Evolutionary conservation across 768 basidiomycete genomes (phyloP), one percentile per base, ranked within the genome.

Genomic region (Kwoniella sp.): DNA sequence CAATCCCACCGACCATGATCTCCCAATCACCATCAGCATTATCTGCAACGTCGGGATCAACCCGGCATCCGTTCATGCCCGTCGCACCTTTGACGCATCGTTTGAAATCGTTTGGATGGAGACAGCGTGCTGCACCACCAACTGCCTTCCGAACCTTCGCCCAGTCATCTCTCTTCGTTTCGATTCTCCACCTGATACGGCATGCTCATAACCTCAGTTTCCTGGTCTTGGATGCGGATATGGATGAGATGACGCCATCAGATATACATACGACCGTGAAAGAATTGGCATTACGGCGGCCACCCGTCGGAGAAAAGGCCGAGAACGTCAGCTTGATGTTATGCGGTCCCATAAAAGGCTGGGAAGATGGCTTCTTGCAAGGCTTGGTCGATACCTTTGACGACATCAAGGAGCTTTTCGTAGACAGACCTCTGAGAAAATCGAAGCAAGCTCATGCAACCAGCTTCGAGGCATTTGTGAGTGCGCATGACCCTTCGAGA

Each of bases 381-480:
- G 68, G 65, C 17, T 31, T 79, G n/a, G 70, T 73, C 8, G 34
- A 57, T 15, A 61, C 66, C 13, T 75, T 66, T 50, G 64, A 67
- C n/a, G 74, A 61, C 13, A 73, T 79, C 54, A 74, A 73, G 57
- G 78, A 79, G 68, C 52, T 79, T 25, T 79, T 79, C 63, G 65
- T 79, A 23, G 78, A 79, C 64, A 58, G 78, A 34, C 78, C 78
- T 1, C 34, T 79, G 55, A 63, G 65, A 30, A 76, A 75, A 52
- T 67, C 68, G 8, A 66, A 59, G 17, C 63, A 69, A 22, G 61
- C 67, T 9, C 65, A 65, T 25, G 70, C 28, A 28, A 72, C 68
- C 17, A 68, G 66, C 9, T 66, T 75, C 7, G 67, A 70, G 37
- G 58, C 61, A 26, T 70, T 79, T 38, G 78, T 77, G 51, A 69